Conservation (phyloP, 495 filamentous ascomycete species). For the Neurospora sp. region DNA sequence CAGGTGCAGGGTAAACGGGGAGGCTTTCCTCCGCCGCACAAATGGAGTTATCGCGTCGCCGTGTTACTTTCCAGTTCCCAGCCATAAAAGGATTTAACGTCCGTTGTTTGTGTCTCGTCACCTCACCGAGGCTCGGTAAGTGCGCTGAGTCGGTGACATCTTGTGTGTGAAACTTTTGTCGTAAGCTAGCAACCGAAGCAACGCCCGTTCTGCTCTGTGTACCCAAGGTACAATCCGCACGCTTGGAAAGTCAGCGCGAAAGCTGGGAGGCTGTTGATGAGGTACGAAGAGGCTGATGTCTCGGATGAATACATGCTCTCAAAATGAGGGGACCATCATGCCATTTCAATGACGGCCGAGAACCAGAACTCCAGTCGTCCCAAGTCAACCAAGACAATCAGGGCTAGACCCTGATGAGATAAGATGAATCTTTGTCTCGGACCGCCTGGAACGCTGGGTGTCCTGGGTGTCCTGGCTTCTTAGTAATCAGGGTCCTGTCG, state of each 20-base stretch:
- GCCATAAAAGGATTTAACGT: background rate
- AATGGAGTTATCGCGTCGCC: background rate
- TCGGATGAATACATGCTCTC: background rate
- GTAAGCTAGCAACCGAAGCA: background rate
- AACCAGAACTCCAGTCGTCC: background rate
- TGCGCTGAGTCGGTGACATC: background rate
- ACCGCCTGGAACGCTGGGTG: background rate
- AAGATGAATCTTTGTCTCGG: background rate
- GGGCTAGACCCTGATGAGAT: background rate
- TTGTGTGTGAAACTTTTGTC: background rate
- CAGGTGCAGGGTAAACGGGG: background rate
- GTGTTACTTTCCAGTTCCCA: background rate
- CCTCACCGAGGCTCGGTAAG: background rate
- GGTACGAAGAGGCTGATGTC: background rate
- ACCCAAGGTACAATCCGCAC: background rate
- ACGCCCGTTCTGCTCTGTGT: background rate
- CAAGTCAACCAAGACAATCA: background rate
- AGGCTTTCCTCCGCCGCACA: background rate
- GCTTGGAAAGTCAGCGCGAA: background rate
- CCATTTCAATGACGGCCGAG: background rate
- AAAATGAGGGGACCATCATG: background rate
- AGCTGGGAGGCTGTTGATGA: background rate
- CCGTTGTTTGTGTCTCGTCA: background rate
- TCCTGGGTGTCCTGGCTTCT: background rate
- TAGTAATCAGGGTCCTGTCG: background rate